A percentile compares a stretch with the other conserved stretches of the same genome.
These are phyloP conservation scores for Candida sonorensis DNA, from an alignment of 805 yeast species.

Conservation along the genomic window DNA sequence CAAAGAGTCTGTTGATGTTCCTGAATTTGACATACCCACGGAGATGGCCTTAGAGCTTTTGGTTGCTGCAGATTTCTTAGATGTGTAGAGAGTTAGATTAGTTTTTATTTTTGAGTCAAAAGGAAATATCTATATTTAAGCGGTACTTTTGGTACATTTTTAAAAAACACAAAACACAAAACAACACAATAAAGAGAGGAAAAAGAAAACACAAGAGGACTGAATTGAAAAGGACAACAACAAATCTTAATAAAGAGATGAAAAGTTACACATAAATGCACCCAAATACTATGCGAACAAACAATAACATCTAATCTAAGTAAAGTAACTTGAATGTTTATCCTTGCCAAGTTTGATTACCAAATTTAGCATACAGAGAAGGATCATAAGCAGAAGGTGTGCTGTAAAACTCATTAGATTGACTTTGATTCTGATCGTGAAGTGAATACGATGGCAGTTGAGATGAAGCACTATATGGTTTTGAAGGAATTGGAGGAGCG, in stretches of 20 bases:
- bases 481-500: slow-evolving; percentile 23
- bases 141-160: too few species aligned
- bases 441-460: slow-evolving; percentile 2
- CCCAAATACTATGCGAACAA: too few species aligned
- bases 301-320: too few species aligned
- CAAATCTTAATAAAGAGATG: too few species aligned
- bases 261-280: too few species aligned
- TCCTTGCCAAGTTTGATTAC: slow-evolving; percentile 11
- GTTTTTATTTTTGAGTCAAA: too few species aligned
- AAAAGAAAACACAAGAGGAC: too few species aligned
- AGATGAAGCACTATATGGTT: slow-evolving; percentile 15
- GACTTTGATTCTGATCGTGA: slow-evolving; percentile 8
- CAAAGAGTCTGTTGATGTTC: slow-evolving; percentile 56
- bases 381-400: slow-evolving; percentile 47
- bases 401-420: slow-evolving; percentile 33
- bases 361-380: slow-evolving; percentile 34
- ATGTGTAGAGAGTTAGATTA: slow-evolving; percentile 42
- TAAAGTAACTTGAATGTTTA: too few species aligned
- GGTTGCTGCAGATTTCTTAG: slow-evolving; percentile 89
- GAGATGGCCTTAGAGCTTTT: slow-evolving; percentile 87
- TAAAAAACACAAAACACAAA: too few species aligned
- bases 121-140: too few species aligned
- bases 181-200: too few species aligned
- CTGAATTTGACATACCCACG: slow-evolving; percentile 88
- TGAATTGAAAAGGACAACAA: too few species aligned